Evolutionary conservation across 306 rosid species (phyloP).

Genomic region (Pyrus pyrifolia): DNA sequence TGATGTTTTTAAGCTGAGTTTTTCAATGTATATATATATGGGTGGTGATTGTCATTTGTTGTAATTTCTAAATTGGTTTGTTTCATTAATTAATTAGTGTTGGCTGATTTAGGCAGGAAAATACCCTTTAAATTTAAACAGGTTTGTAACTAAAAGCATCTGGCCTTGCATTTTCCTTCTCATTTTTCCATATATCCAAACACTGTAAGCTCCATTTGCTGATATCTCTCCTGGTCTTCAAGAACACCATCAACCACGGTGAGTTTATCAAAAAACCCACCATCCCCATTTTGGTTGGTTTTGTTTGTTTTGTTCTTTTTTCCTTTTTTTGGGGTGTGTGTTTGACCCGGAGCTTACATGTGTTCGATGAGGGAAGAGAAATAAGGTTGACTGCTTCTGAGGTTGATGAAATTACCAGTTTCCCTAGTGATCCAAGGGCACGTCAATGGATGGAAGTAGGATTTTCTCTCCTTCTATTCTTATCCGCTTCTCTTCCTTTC

Average conservation of each 20-base stretch:
- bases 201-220: slow-evolving; percentile 23
- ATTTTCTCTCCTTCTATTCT: too few species aligned
- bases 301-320: too few species aligned
- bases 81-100: slow-evolving; percentile 41
- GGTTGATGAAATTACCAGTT: too few species aligned
- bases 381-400: too few species aligned
- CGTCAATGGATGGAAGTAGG: too few species aligned
- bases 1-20: slow-evolving; percentile 54
- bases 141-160: slow-evolving; percentile 66
- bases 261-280: too few species aligned
- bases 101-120: slow-evolving; percentile 56
- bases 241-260: slow-evolving; percentile 51
- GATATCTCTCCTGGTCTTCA: slow-evolving; percentile 45
- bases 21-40: slow-evolving; percentile 47
- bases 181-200: slow-evolving; percentile 15
- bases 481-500: too few species aligned
- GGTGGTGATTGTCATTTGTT: slow-evolving; percentile 61
- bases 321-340: too few species aligned
- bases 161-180: slow-evolving; percentile 31
- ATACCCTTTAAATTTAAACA: slow-evolving; percentile 31
- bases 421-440: too few species aligned
- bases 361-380: too few species aligned
- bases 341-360: too few species aligned
- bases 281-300: too few species aligned
- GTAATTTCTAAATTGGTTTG: slow-evolving; percentile 44